phyloP scores from a whole-genome alignment of 192 early-diverging fungal genomes.

The Linderina pennispora region DNA sequence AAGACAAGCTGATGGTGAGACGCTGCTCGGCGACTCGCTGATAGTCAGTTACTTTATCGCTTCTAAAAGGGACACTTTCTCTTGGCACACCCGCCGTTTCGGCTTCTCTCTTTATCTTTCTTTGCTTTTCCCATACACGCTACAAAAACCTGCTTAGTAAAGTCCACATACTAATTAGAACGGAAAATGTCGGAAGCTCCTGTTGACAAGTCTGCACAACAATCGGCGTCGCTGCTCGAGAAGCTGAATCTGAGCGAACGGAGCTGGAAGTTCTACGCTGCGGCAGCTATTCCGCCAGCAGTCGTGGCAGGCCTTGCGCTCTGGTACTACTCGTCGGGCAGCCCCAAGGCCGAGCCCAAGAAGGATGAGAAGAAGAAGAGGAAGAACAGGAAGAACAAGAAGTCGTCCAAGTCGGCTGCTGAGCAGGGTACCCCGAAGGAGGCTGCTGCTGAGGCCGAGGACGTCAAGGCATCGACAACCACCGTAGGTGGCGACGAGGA shows the following conservation, averaged over 20 bases:
- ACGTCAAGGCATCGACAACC: constrained; percentile 7
- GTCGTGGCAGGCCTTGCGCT: constrained; percentile 55
- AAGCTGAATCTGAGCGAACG: constrained; percentile 40
- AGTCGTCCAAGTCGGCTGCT: constrained; percentile 19
- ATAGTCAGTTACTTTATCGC: too few relatives aligned
- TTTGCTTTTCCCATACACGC: too few relatives aligned
- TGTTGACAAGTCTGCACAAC: constrained; percentile 22
- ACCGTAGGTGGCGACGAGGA: constrained; percentile 31
- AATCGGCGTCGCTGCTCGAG: constrained; percentile 32
- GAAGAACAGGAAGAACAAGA: constrained; percentile 41
- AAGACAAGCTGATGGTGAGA: too few relatives aligned
- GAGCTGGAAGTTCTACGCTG: constrained; percentile 66
- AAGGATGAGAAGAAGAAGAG: constrained; percentile 36
- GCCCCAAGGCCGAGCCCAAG: constrained; percentile 10
- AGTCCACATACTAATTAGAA: not conserved
- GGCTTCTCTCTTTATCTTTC: too few relatives aligned
- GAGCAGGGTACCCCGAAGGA: not conserved
- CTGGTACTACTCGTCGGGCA: constrained; percentile 55
- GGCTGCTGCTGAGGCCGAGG: constrained; percentile 4
- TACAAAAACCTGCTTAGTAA: too few relatives aligned
- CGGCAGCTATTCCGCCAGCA: constrained; percentile 52
- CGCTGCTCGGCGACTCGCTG: too few relatives aligned
- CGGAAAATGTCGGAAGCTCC: constrained; percentile 16
- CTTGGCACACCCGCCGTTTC: not conserved
- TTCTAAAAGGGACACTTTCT: too few relatives aligned